Evolutionary conservation across 352 stramenopile species (phyloP), one percentile per base, ranked within the genome.

Genomic region (Phytopythium cucurbitacearum): DNA sequence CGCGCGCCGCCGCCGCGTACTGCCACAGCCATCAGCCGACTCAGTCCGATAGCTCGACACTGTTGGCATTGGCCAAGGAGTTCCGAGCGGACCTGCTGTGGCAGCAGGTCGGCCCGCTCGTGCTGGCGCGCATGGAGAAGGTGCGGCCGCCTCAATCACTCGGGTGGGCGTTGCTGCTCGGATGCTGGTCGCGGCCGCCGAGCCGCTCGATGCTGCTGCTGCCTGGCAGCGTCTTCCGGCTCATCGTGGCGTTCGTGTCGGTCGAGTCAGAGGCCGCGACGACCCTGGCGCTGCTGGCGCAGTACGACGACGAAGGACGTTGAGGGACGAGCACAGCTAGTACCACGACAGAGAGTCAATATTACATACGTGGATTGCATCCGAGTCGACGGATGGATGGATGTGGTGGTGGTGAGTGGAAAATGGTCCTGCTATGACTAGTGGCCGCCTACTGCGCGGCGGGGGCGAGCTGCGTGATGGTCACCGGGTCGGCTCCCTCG

Each of bases 401-500:
- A 28, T 28, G 21, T 28, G 21, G 21, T 28, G 2, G 21, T 28
- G 21, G 21, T 28, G 21, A 2, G 21, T 1, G 2, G 21, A 28
- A 28, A 28, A 28, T 28, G 21, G 21, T 28, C 21, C 21, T 28
- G 21, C 21, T 28, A 28, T 28, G 21, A 28, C 21, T 28, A 28
- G 21, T 28, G 37, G 15, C 36, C 44, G 11, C 21, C 53, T 67
- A 66, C 55, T 66, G 50, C 42, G 40, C 2, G 33, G 51, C 21
- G 21, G 21, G 64, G 32, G 67, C 59, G 16, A 91, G 63, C 55
- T 86, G 54, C 48, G 73, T 81, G 62, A 98, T 97, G 16, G 64
- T 84, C 49, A 75, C 63, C 15, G 95, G 79, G 59, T 92, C 75
- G 35, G 76, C 84, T 9, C 89, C 87, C 50, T 95, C 67, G 50